These are phyloP conservation scores for Laguncularia racemosa DNA, from an alignment of 345 rosid genomes.

Conservation along the genomic window DNA sequence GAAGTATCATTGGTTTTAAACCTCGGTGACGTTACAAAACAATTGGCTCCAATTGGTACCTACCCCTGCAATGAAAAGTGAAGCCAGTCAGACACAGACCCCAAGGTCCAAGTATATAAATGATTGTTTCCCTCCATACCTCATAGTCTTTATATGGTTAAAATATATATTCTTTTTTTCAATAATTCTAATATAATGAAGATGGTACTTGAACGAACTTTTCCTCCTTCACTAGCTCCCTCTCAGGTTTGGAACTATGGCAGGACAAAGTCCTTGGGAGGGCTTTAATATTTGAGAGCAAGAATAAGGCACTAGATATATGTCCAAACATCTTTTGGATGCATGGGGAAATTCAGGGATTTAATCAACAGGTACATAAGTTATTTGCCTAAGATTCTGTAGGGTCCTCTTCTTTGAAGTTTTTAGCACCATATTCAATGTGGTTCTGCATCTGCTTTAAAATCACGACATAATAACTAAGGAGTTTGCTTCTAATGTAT, in stretches of 20 bases:
- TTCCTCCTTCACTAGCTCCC: constrained; percentile 27
- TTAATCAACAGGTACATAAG: constrained; percentile 63
- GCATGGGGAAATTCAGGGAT: constrained; percentile 63
- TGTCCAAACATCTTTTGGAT: constrained; percentile 54
- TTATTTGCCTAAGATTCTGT: background rate
- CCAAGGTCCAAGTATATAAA: constrained; percentile 45
- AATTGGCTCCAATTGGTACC: constrained; percentile 75
- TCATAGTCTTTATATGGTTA: constrained; percentile 5
- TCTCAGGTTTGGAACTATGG: constrained; percentile 27
- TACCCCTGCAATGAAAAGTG: constrained; percentile 59
- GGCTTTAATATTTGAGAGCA: constrained; percentile 42
- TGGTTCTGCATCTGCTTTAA: too few species aligned
- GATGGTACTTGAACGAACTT: too few species aligned
- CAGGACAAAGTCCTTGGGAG: constrained; percentile 41
- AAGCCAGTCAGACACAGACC: constrained; percentile 42
- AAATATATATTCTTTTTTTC: background rate
- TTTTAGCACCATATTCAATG: too few species aligned
- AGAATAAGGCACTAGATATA: constrained; percentile 51
- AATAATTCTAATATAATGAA: too few species aligned
- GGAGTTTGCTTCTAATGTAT: too few species aligned
- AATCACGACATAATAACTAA: too few species aligned
- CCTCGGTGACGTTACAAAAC: constrained; percentile 34
- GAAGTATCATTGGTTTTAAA: constrained; percentile 36
- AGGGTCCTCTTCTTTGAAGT: background rate
- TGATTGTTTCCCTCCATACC: constrained; percentile 7